Evolutionary conservation across 805 yeast genomes (phyloP), one percentile per base, ranked within the genome.

Genomic region (Scheffersomyces coipomensis): DNA sequence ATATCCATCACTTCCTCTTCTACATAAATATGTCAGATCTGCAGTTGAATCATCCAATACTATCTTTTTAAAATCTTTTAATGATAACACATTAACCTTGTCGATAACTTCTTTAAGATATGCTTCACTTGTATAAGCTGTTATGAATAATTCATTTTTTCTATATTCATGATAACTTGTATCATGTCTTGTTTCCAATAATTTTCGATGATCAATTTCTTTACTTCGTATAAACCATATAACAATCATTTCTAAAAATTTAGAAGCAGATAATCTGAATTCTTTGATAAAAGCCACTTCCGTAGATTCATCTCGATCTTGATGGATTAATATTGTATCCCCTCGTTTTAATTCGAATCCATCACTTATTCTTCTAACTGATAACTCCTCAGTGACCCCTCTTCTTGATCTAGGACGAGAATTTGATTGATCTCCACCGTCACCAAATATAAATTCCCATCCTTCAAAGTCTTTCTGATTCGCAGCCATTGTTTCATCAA

Each of bases 61-160:
- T 4, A 60, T 54, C n/a, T 44, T 30, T 3, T 47, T 38, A 46
- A 66, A 71, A 15, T 70, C 68, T 1, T 52, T 36, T 10, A 51
- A 40, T 1, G 75, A 66, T 11, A 76, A 43, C 1, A 83, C 75
- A 6, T 54, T 64, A 6, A 77, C 81, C 29, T 64, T 60, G 5
- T 56, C 67, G 2, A 75, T 45, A 19, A 82, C 65, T 33, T 77
- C 68, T 1, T 44, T 45, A 2, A 80, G 56, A 34, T 58, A 50
- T 12, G 83, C 55, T 26, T 71, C 71, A 3, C 69, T 73, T 15
- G 66, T 38, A 24, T 73, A 71, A 2, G 85, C 71, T 0, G 86
- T 76, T 19, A 83, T 49, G 46, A 77, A 78, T 5, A 83, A 39
- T 54, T 83, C 88, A 48, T 72, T 69, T 15, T 29, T 4, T n/a